These are phyloP conservation scores for Aphanomyces astaci DNA, from an alignment of 352 stramenopile species.

Conservation along the genomic window DNA sequence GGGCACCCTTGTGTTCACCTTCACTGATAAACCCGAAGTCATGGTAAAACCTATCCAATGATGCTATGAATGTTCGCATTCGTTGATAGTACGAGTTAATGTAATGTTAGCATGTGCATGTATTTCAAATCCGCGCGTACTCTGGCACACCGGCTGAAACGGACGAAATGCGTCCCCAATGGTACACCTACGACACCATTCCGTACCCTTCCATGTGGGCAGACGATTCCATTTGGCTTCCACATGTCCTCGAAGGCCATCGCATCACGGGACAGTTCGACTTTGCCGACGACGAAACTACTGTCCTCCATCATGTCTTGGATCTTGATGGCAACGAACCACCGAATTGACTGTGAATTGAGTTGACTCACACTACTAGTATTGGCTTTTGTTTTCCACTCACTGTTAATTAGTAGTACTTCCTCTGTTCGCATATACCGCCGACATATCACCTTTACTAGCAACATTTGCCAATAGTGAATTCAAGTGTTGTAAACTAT, in stretches of 20 bases:
- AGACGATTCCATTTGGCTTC: slow-evolving; percentile 77
- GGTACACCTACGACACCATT: slow-evolving; percentile 53
- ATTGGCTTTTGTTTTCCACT: too few species aligned
- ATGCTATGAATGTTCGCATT: too few species aligned
- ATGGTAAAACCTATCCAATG: slow-evolving; percentile 31
- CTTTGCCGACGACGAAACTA: slow-evolving; percentile 62
- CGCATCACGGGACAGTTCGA: slow-evolving; percentile 60
- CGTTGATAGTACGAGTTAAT: too few species aligned
- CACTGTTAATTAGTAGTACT: too few species aligned
- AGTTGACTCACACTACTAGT: too few species aligned
- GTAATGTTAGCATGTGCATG: slow-evolving; percentile 80
- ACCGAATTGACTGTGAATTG: too few species aligned
- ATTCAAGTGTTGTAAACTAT: too few species aligned
- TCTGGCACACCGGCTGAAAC: slow-evolving; percentile 64
- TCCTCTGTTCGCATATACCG: too few species aligned
- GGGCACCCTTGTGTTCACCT: slow-evolving; percentile 54
- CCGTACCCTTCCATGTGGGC: slow-evolving; percentile 84
- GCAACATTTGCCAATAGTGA: neutral
- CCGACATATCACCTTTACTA: neutral
- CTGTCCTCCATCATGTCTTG: slow-evolving; percentile 44
- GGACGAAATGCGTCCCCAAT: slow-evolving; percentile 84
- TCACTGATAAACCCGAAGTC: slow-evolving; percentile 45
- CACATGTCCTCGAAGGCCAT: slow-evolving; percentile 58
- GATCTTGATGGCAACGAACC: neutral
- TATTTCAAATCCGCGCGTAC: slow-evolving; percentile 65